These are phyloP conservation scores for Phytophthora tubulina DNA, from an alignment of 352 stramenopile genomes.

Conservation along the genomic window DNA sequence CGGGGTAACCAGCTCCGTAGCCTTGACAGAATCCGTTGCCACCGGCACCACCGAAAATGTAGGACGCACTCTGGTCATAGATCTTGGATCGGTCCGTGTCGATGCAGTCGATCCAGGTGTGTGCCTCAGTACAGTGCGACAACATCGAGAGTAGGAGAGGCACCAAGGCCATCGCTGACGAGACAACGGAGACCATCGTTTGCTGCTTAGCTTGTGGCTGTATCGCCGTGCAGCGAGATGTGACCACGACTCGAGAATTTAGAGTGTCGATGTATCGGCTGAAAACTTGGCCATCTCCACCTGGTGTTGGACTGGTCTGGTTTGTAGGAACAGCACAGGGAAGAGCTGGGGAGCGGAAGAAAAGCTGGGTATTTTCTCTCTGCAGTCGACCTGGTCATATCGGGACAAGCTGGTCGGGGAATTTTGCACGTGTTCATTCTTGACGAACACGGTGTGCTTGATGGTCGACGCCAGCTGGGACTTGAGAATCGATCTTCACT, in stretches of 20 bases:
- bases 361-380: constrained; percentile 34
- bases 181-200: constrained; percentile 25
- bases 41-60: constrained; percentile 71
- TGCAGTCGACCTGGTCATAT: constrained; percentile 23
- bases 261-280: constrained; percentile 20
- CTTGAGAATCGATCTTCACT: constrained; percentile 27
- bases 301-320: constrained; percentile 17
- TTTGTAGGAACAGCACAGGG: constrained; percentile 34
- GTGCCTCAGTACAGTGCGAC: constrained; percentile 39
- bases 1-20: constrained; percentile 70
- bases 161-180: constrained; percentile 19
- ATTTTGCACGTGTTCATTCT: not conserved
- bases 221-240: constrained; percentile 13
- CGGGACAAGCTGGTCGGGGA: not conserved
- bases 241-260: constrained; percentile 25
- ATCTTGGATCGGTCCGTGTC: constrained; percentile 63
- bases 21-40: constrained; percentile 78
- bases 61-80: constrained; percentile 69
- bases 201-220: constrained; percentile 11
- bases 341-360: constrained; percentile 36
- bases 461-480: constrained; percentile 28
- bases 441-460: not conserved
- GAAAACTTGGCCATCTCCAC: not conserved
- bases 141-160: constrained; percentile 26
- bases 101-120: constrained; percentile 77